phyloP scores from a whole-genome alignment of 2,329 filamentous ascomycete species.

The Hansfordia pulvinata region DNA sequence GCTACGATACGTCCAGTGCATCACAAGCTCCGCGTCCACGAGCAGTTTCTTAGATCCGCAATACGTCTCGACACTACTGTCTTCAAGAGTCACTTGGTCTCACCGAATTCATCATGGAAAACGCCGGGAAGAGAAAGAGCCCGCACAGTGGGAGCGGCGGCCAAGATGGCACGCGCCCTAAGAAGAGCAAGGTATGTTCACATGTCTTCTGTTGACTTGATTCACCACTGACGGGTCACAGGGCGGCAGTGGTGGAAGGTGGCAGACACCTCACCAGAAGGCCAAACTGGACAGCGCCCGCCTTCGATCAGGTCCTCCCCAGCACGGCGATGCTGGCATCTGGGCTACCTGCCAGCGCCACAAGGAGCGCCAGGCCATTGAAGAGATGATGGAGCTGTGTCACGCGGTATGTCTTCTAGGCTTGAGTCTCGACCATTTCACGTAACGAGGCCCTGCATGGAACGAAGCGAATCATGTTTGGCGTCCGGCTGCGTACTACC shows the following conservation, averaged over 20 bases:
- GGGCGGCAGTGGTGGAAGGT: conserved; percentile 41
- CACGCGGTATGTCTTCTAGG: conserved; percentile 44
- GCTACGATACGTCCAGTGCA: too few relatives aligned
- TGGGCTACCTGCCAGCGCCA: conserved; percentile 67
- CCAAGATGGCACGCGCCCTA: conserved; percentile 13
- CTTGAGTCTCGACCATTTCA: too few relatives aligned
- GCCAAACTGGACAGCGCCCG: conserved; percentile 28
- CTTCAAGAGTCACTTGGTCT: too few relatives aligned
- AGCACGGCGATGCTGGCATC: conserved; percentile 58
- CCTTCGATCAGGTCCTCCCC: too few relatives aligned
- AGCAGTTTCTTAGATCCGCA: too few relatives aligned
- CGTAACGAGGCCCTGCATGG: too few relatives aligned
- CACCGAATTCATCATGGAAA: too few relatives aligned
- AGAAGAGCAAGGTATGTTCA: conserved; percentile 26
- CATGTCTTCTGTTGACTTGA: neutral
- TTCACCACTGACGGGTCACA: conserved; percentile 8
- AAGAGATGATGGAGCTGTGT: conserved; percentile 53
- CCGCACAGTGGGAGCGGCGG: conserved; percentile 17
- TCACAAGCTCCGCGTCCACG: too few relatives aligned
- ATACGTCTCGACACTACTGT: too few relatives aligned
- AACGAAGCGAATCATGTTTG: too few relatives aligned
- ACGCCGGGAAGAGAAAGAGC: conserved; percentile 15
- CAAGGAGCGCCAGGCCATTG: conserved; percentile 55
- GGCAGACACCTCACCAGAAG: conserved; percentile 47
- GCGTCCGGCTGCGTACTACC: neutral